Evolutionary conservation across 805 yeast species (phyloP).

Genomic region (Lipomyces lipofer): DNA sequence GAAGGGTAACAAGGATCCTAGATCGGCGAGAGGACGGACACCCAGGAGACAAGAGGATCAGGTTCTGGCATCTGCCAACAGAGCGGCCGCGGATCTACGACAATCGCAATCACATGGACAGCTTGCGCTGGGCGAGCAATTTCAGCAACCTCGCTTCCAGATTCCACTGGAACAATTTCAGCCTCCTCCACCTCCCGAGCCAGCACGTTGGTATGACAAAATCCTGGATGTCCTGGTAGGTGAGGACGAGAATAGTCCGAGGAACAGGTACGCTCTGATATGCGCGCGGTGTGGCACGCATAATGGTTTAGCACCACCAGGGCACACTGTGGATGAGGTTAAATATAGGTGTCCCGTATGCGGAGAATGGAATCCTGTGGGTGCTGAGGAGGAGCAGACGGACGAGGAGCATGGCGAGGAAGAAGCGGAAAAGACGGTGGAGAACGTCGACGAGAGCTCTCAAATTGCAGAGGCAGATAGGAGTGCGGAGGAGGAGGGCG

Average conservation of each 20-base stretch:
- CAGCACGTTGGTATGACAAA: conserved; percentile 46
- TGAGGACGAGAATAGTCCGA: conserved; percentile 62
- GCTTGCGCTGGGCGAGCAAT: no score
- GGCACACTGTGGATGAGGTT: conserved; percentile 52
- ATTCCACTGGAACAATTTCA: not conserved
- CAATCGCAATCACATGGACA: no score
- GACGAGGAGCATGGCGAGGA: not conserved
- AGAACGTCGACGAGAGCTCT: not conserved
- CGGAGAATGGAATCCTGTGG: conserved; percentile 41
- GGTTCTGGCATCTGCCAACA: not conserved
- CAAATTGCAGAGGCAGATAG: not conserved
- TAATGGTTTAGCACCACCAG: conserved; percentile 82
- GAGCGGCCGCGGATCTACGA: no score
- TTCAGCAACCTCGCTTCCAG: not conserved
- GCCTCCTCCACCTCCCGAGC: not conserved
- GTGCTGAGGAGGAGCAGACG: not conserved
- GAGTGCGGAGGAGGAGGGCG: no score
- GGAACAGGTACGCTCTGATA: conserved; percentile 67
- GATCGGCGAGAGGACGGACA: not conserved
- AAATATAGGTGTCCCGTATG: conserved; percentile 67
- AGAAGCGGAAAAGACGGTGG: not conserved
- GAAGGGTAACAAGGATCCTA: not conserved
- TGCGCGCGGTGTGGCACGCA: conserved; percentile 66
- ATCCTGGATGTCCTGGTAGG: conserved; percentile 53
- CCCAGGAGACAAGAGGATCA: not conserved